phyloP scores from a whole-genome alignment of 2,329 filamentous ascomycete species.

The Endothia cerciana region DNA sequence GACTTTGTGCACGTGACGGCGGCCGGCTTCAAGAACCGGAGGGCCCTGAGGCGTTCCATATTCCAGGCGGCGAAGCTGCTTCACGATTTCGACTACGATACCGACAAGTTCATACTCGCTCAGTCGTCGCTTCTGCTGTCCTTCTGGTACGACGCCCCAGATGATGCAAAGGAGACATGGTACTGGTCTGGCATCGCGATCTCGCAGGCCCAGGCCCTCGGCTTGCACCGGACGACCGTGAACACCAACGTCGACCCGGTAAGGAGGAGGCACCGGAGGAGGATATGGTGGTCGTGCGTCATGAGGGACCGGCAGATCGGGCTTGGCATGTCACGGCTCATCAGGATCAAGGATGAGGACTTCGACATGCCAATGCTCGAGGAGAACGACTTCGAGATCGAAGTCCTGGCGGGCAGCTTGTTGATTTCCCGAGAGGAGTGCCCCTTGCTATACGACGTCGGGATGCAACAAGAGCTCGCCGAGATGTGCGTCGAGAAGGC shows the following conservation, averaged over 20 bases:
- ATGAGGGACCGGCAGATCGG: slow-evolving; percentile 93
- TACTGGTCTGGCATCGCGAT: slow-evolving; percentile 98
- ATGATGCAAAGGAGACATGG: slow-evolving; percentile 98
- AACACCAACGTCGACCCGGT: slow-evolving; percentile 71
- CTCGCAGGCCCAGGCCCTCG: slow-evolving; percentile 90
- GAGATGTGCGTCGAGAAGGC: slow-evolving; percentile 91
- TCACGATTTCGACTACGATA: slow-evolving; percentile 95
- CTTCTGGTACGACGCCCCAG: slow-evolving; percentile 96
- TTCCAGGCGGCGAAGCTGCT: slow-evolving; percentile 88
- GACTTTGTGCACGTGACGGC: slow-evolving; percentile 76
- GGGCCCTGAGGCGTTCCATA: slow-evolving; percentile 83
- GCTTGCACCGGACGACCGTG: slow-evolving; percentile 81
- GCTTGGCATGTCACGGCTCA: slow-evolving; percentile 89
- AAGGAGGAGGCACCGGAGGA: slow-evolving; percentile 85
- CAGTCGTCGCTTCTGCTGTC: slow-evolving; percentile 91
- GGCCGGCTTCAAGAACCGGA: slow-evolving; percentile 77
- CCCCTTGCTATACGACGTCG: slow-evolving; percentile 69
- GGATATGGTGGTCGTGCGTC: slow-evolving; percentile 98
- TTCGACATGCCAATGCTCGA: slow-evolving; percentile 92
- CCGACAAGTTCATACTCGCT: slow-evolving; percentile 84
- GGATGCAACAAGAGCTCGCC: slow-evolving; percentile 78
- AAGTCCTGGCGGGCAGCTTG: slow-evolving; percentile 67
- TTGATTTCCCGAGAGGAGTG: slow-evolving; percentile 72
- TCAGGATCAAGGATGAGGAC: slow-evolving; percentile 89
- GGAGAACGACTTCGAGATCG: slow-evolving; percentile 82